A percentile compares a stretch with the other conserved stretches of the same genome.
Evolutionary conservation across 2,329 filamentous ascomycete genomes (phyloP).

Genomic region (Cladophialophora immunda): DNA sequence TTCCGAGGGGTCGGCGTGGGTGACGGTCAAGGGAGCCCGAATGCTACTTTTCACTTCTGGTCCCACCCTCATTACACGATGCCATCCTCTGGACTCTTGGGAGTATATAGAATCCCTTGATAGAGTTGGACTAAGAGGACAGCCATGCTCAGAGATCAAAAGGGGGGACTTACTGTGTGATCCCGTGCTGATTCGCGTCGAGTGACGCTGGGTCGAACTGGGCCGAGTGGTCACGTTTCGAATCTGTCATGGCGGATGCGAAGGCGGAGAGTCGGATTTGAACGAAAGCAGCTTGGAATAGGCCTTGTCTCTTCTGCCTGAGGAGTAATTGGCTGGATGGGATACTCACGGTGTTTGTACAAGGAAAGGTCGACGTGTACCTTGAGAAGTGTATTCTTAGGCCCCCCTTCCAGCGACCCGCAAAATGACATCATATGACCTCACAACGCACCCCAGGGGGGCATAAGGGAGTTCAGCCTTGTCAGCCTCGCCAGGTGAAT

Average conservation of each 20-base stretch:
- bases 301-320: background rate
- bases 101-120: background rate
- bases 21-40: background rate
- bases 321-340: background rate
- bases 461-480: background rate
- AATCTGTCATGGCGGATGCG: background rate
- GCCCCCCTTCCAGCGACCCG: background rate
- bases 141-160: background rate
- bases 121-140: background rate
- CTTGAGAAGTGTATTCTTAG: background rate
- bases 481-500: background rate
- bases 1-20: background rate
- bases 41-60: background rate
- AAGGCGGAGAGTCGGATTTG: background rate
- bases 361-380: background rate
- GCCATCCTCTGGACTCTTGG: background rate
- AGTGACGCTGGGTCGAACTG: slow-evolving; percentile 2
- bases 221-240: background rate
- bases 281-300: background rate
- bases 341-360: background rate
- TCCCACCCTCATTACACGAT: background rate
- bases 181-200: slow-evolving; percentile 3
- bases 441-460: background rate
- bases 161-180: background rate
- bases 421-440: slow-evolving; percentile 4